Conservation (phyloP, 2,329 filamentous ascomycete genomes). For the Drechslerella stenobrocha region DNA sequence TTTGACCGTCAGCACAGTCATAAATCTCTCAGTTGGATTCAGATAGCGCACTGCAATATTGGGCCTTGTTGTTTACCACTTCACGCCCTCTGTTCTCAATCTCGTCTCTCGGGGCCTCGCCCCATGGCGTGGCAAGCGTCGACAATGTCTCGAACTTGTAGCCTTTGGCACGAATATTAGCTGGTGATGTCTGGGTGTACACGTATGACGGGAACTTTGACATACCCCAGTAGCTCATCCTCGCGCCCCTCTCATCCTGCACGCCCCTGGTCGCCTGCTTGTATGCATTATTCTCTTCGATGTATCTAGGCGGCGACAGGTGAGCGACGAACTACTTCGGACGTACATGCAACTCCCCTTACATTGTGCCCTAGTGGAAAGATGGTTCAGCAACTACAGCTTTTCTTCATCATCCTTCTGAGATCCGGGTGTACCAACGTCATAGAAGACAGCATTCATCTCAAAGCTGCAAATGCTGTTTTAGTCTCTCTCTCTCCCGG, state of each 20-base stretch:
- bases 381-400: constrained; percentile 49
- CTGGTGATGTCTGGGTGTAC: neutral
- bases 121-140: constrained; percentile 75
- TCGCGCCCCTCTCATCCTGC: constrained; percentile 66
- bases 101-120: constrained; percentile 69
- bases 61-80: constrained; percentile 82
- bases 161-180: constrained; percentile 60
- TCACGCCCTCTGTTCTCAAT: constrained; percentile 75
- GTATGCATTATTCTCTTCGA: constrained; percentile 83
- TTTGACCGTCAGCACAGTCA: too few relatives aligned
- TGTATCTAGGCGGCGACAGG: constrained; percentile 65
- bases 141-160: constrained; percentile 95
- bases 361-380: constrained; percentile 62
- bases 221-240: constrained; percentile 91
- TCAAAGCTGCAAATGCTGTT: constrained; percentile 69
- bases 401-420: constrained; percentile 39
- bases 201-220: neutral
- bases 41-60: constrained; percentile 87
- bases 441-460: constrained; percentile 91
- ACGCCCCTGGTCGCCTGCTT: constrained; percentile 66
- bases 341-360: constrained; percentile 30
- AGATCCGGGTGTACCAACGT: constrained; percentile 65
- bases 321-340: neutral
- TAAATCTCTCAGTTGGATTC: too few relatives aligned
- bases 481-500: constrained; percentile 19